Evolutionary conservation across 2,329 filamentous ascomycete species (phyloP).

Genomic region (Ambrosiella beaveri): DNA sequence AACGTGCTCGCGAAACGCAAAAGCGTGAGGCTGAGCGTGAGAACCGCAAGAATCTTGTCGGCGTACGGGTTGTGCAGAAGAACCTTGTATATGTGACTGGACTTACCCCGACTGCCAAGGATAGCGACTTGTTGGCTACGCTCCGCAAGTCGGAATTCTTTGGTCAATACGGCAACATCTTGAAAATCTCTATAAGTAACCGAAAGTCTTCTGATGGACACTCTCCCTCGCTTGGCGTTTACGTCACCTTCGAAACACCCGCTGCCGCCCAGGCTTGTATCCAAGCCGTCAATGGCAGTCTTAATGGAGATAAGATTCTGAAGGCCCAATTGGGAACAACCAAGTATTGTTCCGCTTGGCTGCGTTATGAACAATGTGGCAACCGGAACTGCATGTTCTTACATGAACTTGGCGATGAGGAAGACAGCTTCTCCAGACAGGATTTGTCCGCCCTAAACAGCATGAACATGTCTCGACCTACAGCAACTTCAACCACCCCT

Average conservation of each 20-base stretch:
- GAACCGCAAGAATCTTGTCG: constrained; percentile 87
- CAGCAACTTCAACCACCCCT: neutral
- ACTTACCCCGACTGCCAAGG: constrained; percentile 74
- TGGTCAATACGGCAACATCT: constrained; percentile 93
- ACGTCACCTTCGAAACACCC: constrained; percentile 92
- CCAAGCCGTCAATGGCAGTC: constrained; percentile 74
- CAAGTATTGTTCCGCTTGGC: constrained; percentile 95
- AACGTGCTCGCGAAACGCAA: constrained; percentile 84
- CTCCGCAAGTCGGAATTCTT: constrained; percentile 86
- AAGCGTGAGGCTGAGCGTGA: constrained; percentile 93
- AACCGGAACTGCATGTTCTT: constrained; percentile 97
- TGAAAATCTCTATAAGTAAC: constrained; percentile 98
- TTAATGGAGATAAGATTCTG: constrained; percentile 73
- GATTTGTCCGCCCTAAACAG: constrained; percentile 92
- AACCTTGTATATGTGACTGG: constrained; percentile 97
- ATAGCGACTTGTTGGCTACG: constrained; percentile 82
- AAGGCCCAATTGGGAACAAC: constrained; percentile 75
- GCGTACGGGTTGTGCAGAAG: constrained; percentile 91
- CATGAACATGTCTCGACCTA: constrained; percentile 57
- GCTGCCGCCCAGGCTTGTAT: constrained; percentile 84
- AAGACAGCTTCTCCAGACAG: constrained; percentile 88
- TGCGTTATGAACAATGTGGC: constrained; percentile 83
- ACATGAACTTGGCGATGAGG: constrained; percentile 94
- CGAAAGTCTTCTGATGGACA: constrained; percentile 60
- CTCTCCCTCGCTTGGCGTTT: constrained; percentile 83